Evolutionary conservation across 2,329 filamentous ascomycete genomes (phyloP).

Genomic region (Zasmidium citrigriseum): DNA sequence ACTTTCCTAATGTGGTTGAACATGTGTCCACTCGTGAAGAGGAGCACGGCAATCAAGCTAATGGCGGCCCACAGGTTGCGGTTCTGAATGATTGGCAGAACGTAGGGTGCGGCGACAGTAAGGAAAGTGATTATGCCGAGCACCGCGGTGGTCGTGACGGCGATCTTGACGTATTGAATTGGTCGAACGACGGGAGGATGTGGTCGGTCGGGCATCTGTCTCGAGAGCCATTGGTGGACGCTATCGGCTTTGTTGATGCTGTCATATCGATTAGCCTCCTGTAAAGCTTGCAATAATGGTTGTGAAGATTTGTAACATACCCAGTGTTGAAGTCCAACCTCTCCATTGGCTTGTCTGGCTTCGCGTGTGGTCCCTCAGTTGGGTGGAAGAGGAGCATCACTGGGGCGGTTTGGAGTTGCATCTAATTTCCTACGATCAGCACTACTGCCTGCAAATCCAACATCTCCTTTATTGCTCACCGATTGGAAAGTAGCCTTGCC

Average conservation of each 20-base stretch:
- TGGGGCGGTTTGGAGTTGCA: conserved; percentile 91
- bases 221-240: conserved; percentile 75
- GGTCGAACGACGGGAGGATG: conserved; percentile 79
- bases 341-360: conserved; percentile 65
- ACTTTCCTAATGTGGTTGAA: conserved; percentile 98
- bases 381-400: conserved; percentile 86
- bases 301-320: conserved; percentile 50
- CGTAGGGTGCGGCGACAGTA: conserved; percentile 72
- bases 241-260: conserved; percentile 76
- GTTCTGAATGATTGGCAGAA: conserved; percentile 81
- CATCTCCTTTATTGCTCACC: conserved; percentile 51
- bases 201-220: conserved; percentile 73
- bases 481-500: conserved; percentile 84
- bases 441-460: not conserved
- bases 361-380: conserved; percentile 78
- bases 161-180: conserved; percentile 80
- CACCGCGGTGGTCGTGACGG: conserved; percentile 66
- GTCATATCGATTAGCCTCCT: conserved; percentile 8
- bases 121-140: conserved; percentile 69
- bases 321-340: conserved; percentile 84
- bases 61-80: conserved; percentile 92
- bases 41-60: conserved; percentile 82
- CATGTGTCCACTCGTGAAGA: conserved; percentile 98
- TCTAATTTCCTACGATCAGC: conserved; percentile 53
- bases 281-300: not conserved